Conservation (phyloP, 495 filamentous ascomycete species). For the Hyphodiscus hymeniophilus region DNA sequence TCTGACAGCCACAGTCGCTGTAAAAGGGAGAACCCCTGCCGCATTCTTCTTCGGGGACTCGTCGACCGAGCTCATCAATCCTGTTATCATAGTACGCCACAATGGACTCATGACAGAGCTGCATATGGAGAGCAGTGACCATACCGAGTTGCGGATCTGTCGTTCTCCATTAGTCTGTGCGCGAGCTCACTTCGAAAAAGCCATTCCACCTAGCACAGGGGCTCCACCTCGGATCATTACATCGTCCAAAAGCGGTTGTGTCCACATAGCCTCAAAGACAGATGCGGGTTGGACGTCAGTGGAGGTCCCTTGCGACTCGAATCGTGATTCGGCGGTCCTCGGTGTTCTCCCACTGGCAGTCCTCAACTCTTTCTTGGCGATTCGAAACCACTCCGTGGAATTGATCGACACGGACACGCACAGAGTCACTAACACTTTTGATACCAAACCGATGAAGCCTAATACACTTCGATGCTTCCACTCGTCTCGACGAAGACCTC, state of each 20-base stretch:
- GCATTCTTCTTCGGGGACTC: slow-evolving; percentile 48
- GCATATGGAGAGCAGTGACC: slow-evolving; percentile 23
- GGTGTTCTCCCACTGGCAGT: slow-evolving; percentile 31
- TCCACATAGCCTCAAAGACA: slow-evolving; percentile 35
- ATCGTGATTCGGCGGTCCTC: slow-evolving; percentile 23
- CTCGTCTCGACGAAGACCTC: slow-evolving; percentile 34
- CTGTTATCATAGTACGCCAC: slow-evolving; percentile 46
- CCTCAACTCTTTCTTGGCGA: slow-evolving; percentile 41
- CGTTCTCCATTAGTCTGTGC: slow-evolving; percentile 36
- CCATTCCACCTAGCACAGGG: slow-evolving; percentile 10
- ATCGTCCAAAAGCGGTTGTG: slow-evolving; percentile 32
- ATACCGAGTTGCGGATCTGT: slow-evolving; percentile 32
- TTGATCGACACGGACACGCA: slow-evolving; percentile 43
- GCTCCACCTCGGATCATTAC: slow-evolving; percentile 28
- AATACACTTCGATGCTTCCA: slow-evolving; percentile 43
- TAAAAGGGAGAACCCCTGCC: slow-evolving; percentile 43
- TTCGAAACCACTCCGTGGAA: slow-evolving; percentile 39
- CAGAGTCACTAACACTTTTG: slow-evolving; percentile 45
- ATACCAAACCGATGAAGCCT: slow-evolving; percentile 45
- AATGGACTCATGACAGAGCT: slow-evolving; percentile 51
- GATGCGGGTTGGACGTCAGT: slow-evolving; percentile 24
- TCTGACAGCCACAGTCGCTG: slow-evolving; percentile 32
- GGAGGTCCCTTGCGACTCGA: slow-evolving; percentile 22
- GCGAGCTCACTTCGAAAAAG: slow-evolving; percentile 30
- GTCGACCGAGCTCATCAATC: slow-evolving; percentile 24